These are phyloP conservation scores for Cyclotella sp. DNA, from an alignment of 108 stramenopile species.

Conservation along the genomic window DNA sequence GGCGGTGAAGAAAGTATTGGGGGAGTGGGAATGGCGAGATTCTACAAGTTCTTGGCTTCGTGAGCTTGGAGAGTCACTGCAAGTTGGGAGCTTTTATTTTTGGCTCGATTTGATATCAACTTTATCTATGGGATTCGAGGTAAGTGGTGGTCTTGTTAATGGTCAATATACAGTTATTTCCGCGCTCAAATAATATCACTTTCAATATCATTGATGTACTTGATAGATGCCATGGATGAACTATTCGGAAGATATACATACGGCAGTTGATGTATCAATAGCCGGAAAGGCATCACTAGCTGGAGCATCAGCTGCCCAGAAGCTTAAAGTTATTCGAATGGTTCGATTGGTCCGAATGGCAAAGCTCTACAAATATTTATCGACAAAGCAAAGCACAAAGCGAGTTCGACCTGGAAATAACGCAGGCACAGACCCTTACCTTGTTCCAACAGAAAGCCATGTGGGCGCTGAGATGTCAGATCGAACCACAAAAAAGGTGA, in stretches of 20 bases:
- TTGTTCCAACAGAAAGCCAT: constrained; percentile 48
- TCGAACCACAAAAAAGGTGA: constrained; percentile 65
- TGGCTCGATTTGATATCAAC: constrained; percentile 78
- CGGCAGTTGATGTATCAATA: constrained; percentile 18
- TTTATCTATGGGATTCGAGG: constrained; percentile 61
- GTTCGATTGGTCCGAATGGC: constrained; percentile 71
- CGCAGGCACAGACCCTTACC: constrained; percentile 13
- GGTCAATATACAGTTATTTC: background rate
- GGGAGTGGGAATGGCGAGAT: constrained; percentile 12
- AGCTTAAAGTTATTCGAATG: constrained; percentile 65
- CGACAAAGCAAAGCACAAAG: constrained; percentile 27
- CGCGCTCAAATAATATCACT: background rate
- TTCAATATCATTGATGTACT: background rate
- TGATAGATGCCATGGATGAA: constrained; percentile 11
- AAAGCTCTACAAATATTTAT: constrained; percentile 71
- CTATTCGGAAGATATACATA: constrained; percentile 17
- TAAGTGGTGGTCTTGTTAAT: background rate
- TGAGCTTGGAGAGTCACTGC: constrained; percentile 38
- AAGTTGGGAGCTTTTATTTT: constrained; percentile 74
- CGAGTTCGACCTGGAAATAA: constrained; percentile 3
- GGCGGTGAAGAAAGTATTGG: constrained; percentile 21
- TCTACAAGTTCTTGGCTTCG: constrained; percentile 26
- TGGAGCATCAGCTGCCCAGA: constrained; percentile 44
- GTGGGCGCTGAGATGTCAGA: constrained; percentile 67
- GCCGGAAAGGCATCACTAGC: constrained; percentile 35